These are phyloP conservation scores for Lachnum nothofagi DNA, from an alignment of 2,329 filamentous ascomycete genomes.

Conservation along the genomic window DNA sequence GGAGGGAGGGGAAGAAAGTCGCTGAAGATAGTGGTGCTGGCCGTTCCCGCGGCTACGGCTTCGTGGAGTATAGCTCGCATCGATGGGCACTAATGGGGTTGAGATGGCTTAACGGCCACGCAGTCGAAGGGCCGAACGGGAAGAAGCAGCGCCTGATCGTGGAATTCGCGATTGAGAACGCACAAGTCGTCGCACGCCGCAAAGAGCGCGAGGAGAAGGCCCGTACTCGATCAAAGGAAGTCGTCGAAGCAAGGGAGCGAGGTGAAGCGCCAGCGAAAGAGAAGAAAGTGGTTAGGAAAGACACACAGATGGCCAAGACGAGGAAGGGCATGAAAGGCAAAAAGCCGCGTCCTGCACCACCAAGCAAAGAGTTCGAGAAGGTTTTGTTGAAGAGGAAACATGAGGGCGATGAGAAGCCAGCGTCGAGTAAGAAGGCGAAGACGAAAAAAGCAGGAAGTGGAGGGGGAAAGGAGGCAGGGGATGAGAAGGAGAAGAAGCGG, in stretches of 20 bases:
- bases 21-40: slow-evolving; percentile 71
- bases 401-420: slow-evolving; percentile 3
- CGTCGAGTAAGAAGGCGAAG: slow-evolving; percentile 18
- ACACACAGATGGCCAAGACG: slow-evolving; percentile 33
- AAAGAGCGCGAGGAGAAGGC: slow-evolving; percentile 57
- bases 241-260: slow-evolving; percentile 31
- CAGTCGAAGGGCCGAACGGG: slow-evolving; percentile 56
- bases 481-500: slow-evolving; percentile 53
- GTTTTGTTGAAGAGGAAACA: slow-evolving; percentile 16
- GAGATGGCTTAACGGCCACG: slow-evolving; percentile 82
- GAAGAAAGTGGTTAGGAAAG: slow-evolving; percentile 31
- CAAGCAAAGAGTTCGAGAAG: slow-evolving; percentile 22
- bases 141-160: slow-evolving; percentile 87
- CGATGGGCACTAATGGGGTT: slow-evolving; percentile 92
- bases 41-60: slow-evolving; percentile 87
- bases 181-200: slow-evolving; percentile 83
- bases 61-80: slow-evolving; percentile 93
- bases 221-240: slow-evolving; percentile 36
- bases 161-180: slow-evolving; percentile 97
- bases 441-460: slow-evolving; percentile 32
- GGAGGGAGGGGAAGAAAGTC: slow-evolving; percentile 77
- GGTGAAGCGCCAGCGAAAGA: slow-evolving; percentile 30
- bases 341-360: slow-evolving; percentile 19
- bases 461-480: too few species aligned
- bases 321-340: slow-evolving; percentile 32